These are phyloP conservation scores for Lactifluus echinatus DNA, from an alignment of 768 basidiomycete species.

Conservation along the genomic window DNA sequence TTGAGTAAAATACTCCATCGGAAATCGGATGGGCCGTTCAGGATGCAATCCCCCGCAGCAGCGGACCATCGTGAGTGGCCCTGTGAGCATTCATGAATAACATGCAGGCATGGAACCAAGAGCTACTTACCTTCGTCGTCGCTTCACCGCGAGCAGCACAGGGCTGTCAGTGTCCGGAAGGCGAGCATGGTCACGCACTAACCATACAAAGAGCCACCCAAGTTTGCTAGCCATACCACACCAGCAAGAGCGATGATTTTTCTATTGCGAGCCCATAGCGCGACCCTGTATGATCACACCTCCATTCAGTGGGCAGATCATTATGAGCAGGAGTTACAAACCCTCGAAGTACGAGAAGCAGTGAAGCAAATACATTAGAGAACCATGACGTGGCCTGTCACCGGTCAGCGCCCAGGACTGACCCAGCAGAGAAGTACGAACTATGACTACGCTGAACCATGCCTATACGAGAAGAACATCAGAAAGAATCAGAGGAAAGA, in stretches of 20 bases:
- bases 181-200: background rate
- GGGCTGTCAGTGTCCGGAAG: background rate
- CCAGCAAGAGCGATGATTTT: background rate
- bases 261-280: too few relatives aligned
- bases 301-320: too few relatives aligned
- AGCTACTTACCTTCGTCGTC: slow-evolving; percentile 1
- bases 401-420: background rate
- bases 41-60: too few relatives aligned
- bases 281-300: too few relatives aligned
- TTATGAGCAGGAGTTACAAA: too few relatives aligned
- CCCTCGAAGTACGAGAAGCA: slow-evolving; percentile 16
- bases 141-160: background rate
- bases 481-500: background rate
- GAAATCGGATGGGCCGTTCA: too few relatives aligned
- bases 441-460: slow-evolving; percentile 5
- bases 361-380: slow-evolving; percentile 3
- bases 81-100: too few relatives aligned
- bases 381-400: slow-evolving; percentile 10
- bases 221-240: slow-evolving; percentile 1
- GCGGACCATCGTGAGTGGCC: too few relatives aligned
- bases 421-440: background rate
- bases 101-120: background rate
- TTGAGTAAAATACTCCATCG: slow-evolving; percentile 16
- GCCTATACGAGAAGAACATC: background rate
- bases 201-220: slow-evolving; percentile 5